These are phyloP conservation scores for Fusarium sp. DNA, from an alignment of 2,329 filamentous ascomycete genomes.

Conservation along the genomic window DNA sequence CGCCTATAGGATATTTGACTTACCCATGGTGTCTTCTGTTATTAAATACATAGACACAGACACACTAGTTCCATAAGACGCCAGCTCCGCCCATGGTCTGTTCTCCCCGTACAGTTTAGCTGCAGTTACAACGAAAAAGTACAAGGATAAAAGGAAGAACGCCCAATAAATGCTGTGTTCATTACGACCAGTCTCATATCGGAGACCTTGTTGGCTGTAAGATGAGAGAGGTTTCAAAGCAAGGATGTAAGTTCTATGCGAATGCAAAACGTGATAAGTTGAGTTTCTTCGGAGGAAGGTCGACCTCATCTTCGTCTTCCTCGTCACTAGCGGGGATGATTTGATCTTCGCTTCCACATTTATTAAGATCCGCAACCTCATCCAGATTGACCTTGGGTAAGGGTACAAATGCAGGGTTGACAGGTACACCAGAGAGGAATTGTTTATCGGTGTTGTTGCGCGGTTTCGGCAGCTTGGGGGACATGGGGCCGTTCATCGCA, in stretches of 20 bases:
- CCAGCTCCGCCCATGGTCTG: conserved; percentile 21
- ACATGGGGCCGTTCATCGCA: conserved; percentile 50
- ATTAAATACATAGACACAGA: conserved; percentile 19
- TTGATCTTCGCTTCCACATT: conserved; percentile 67
- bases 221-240: not conserved
- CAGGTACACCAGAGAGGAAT: conserved; percentile 53
- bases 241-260: conserved; percentile 30
- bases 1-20: conserved; percentile 34
- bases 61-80: conserved; percentile 17
- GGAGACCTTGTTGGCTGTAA: not conserved
- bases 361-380: conserved; percentile 65
- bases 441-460: conserved; percentile 40
- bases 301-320: conserved; percentile 56
- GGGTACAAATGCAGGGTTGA: conserved; percentile 67
- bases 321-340: conserved; percentile 65
- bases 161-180: conserved; percentile 28
- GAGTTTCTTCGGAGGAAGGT: conserved; percentile 51
- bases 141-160: conserved; percentile 11
- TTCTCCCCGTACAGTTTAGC: conserved; percentile 13
- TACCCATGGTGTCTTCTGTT: conserved; percentile 2
- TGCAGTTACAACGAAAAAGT: conserved; percentile 10
- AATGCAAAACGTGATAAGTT: conserved; percentile 64
- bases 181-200: conserved; percentile 5
- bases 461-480: conserved; percentile 48
- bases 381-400: conserved; percentile 65